Percentiles rank a stretch among this genome's conserved stretches.
These are phyloP conservation scores for Phytophthora boehmeriae DNA, from an alignment of 352 stramenopile genomes.

Conservation along the genomic window DNA sequence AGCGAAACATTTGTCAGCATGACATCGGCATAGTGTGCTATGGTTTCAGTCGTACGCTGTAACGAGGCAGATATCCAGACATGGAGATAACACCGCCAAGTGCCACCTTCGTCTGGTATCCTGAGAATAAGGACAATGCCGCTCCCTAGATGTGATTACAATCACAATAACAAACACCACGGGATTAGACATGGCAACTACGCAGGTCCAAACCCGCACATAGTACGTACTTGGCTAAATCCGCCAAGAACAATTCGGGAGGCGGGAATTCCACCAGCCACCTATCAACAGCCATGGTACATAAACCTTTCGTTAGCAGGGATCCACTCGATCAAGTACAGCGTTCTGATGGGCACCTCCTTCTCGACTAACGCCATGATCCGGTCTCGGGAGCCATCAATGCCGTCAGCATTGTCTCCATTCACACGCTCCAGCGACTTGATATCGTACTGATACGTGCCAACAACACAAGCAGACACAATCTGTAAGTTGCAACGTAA, in stretches of 20 bases:
- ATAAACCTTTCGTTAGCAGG: not conserved
- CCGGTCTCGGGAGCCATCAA: conserved; percentile 78
- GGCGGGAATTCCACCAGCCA: conserved; percentile 74
- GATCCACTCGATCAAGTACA: too few relatives aligned
- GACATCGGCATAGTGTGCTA: not conserved
- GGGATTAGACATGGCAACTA: not conserved
- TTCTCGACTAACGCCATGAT: conserved; percentile 87
- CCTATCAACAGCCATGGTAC: conserved; percentile 12
- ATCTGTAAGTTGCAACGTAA: not conserved
- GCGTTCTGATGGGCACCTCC: conserved; percentile 44
- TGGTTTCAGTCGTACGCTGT: conserved; percentile 27
- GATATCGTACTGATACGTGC: conserved; percentile 90
- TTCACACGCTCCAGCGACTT: conserved; percentile 86
- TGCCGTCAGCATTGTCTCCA: conserved; percentile 89
- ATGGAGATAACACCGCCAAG: conserved; percentile 74
- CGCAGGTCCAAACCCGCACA: not conserved
- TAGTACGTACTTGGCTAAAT: conserved; percentile 88
- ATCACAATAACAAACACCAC: not conserved
- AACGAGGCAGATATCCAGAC: conserved; percentile 77
- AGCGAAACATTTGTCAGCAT: conserved; percentile 1
- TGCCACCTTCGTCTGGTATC: conserved; percentile 62
- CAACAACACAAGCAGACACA: not conserved
- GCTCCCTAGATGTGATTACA: conserved; percentile 57
- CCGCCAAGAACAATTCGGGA: conserved; percentile 93
- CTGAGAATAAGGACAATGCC: conserved; percentile 89